Conservation (phyloP, 164 flowering plant genomes). For the Buxus sempervirens region DNA sequence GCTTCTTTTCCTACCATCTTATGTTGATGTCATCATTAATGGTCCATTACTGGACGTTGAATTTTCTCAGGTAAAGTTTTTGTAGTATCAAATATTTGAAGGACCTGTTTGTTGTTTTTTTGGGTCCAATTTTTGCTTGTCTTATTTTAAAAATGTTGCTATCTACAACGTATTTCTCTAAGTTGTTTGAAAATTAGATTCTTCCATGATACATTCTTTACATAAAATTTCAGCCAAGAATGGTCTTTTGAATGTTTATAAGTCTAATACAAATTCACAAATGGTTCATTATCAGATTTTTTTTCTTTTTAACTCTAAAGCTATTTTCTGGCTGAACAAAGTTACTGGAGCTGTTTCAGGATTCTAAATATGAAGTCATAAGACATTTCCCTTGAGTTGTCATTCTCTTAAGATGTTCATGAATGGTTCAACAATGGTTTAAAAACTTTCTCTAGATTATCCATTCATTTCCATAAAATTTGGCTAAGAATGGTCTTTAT, state of each 20-base stretch:
- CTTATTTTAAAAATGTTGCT: too few relatives aligned
- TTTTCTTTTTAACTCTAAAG: background rate
- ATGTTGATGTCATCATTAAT: conserved; percentile 66
- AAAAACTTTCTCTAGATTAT: too few relatives aligned
- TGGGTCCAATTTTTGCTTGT: too few relatives aligned
- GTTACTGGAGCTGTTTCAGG: background rate
- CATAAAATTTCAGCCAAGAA: background rate
- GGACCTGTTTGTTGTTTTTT: background rate
- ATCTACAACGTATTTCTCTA: background rate
- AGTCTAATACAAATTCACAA: too few relatives aligned
- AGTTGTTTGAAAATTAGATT: background rate
- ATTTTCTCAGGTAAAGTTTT: conserved; percentile 73
- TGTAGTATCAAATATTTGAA: background rate
- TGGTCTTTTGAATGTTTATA: background rate
- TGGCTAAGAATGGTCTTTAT: too few relatives aligned
- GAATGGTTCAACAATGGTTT: too few relatives aligned
- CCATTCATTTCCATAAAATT: too few relatives aligned
- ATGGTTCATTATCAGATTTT: background rate
- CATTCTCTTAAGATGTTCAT: too few relatives aligned
- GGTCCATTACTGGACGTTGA: conserved; percentile 68
- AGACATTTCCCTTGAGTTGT: background rate
- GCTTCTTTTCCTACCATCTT: conserved; percentile 71
- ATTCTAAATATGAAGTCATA: too few relatives aligned
- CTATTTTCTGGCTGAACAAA: background rate
- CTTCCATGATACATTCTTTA: too few relatives aligned